Evolutionary conservation across 768 basidiomycete species (phyloP).

Genomic region (Kwoniella heveanensis): DNA sequence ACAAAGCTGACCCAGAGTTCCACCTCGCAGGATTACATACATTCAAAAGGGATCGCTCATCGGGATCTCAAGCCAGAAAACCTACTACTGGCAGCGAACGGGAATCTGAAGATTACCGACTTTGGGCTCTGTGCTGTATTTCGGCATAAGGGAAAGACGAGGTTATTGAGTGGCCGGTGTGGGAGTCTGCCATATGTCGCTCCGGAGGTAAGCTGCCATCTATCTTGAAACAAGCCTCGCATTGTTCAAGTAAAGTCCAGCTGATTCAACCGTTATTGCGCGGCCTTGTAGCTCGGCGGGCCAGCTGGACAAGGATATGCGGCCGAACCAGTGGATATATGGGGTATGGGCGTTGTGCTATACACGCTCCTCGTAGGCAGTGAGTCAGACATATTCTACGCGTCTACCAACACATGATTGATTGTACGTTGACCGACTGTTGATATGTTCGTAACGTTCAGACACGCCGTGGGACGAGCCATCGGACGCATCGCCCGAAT

Average conservation of each 20-base stretch:
- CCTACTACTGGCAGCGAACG: constrained; percentile 77
- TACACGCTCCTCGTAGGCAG: constrained; percentile 90
- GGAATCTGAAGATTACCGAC: constrained; percentile 87
- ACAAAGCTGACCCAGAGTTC: neutral
- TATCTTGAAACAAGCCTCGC: neutral
- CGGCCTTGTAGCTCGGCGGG: constrained; percentile 62
- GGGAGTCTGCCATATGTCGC: constrained; percentile 94
- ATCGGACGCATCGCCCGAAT: constrained; percentile 75
- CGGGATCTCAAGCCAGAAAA: constrained; percentile 98
- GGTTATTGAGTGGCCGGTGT: constrained; percentile 76
- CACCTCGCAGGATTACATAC: constrained; percentile 72
- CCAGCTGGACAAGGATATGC: constrained; percentile 66
- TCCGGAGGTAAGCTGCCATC: constrained; percentile 68
- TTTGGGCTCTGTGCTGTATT: constrained; percentile 92
- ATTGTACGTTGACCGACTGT: too few species aligned
- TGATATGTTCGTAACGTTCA: constrained; percentile 48
- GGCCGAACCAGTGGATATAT: constrained; percentile 92
- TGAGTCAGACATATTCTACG: constrained; percentile 52
- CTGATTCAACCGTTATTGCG: neutral
- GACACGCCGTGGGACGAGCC: constrained; percentile 99
- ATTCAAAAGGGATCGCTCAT: constrained; percentile 87
- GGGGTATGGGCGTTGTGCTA: constrained; percentile 93
- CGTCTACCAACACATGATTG: too few species aligned
- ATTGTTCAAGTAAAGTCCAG: neutral
- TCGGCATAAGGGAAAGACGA: constrained; percentile 79